Evolutionary conservation across 805 yeast genomes (phyloP), one percentile per base, ranked within the genome.

Genomic region (Metschnikowia matae): DNA sequence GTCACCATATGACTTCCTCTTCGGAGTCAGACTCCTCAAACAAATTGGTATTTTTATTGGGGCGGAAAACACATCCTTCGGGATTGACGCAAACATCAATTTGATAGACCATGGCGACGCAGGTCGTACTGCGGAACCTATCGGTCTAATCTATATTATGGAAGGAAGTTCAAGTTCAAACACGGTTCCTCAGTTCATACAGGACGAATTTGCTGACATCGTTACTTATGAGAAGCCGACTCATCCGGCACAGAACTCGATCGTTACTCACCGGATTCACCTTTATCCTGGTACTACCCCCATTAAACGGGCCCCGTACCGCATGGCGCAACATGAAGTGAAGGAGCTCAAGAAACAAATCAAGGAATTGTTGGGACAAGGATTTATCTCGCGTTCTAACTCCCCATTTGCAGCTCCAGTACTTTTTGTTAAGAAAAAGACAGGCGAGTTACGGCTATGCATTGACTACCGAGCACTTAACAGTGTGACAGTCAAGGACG

Each of bases 381-480:
- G 50, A n/a, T 31, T 31, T 17, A 50, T 50, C 4, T 40, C 15
- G 6, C 44, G 41, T 3, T 42, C 41, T 13, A 46, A 46, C 17
- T 50, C 51, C 2, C 51, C 54, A 4, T 46, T 33, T 20, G 48
- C 39, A 13, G 48, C 54, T 3, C 51, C 54, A 3, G 50, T 47
- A 15, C 15, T 50, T 15, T 47, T 50, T 23, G 48, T 47, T 26
- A 37, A 34, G 20, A 47, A 47, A 48, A 50, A 50, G 15, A 44
- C 37, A 23, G 54, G 49, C 13, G 37, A 37, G 8, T 23, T 36
- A n/a, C 48, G 50, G 4, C 20, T 50, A 3, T 47, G 51, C 35
- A 48, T 44, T 14, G 54, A 50, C 26, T 44, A 50, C 29, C 41
- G 51, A 3, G 54, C 54, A 4, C 33, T 50, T 11, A 50, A 50